Evolutionary conservation across 768 basidiomycete species (phyloP).

Genomic region (Psilocybe subaeruginosa): DNA sequence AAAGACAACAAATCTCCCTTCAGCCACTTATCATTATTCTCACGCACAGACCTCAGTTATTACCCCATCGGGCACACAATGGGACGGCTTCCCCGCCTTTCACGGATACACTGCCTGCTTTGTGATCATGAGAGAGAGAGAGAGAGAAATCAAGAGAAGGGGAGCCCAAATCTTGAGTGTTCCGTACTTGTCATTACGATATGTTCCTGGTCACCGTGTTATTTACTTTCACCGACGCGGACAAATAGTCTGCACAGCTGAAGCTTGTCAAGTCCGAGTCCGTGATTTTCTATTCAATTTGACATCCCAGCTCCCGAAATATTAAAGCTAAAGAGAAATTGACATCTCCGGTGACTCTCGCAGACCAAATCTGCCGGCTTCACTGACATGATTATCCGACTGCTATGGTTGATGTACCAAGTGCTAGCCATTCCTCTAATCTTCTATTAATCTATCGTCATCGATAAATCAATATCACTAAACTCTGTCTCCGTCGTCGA

Average conservation of each 20-base stretch:
- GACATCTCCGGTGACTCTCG: not conserved
- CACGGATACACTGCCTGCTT: not conserved
- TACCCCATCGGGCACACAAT: constrained; percentile 14
- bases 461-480: no score
- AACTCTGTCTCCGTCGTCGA: no score
- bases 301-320: not conserved
- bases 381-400: no score
- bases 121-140: not conserved
- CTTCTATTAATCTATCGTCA: no score
- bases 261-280: constrained; percentile 4
- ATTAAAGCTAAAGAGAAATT: not conserved
- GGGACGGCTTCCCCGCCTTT: not conserved
- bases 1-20: constrained; percentile 21
- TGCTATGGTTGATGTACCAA: no score
- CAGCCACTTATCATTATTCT: constrained; percentile 32
- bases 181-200: not conserved
- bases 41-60: constrained; percentile 43
- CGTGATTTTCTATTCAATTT: constrained; percentile 2
- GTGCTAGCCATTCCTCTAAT: no score
- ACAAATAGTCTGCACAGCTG: constrained; percentile 19
- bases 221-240: constrained; percentile 11
- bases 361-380: no score
- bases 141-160: not conserved
- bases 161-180: not conserved
- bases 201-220: constrained; percentile 6